Conservation (phyloP, 257 asterid species). For the Thymus quinquecostatus region DNA sequence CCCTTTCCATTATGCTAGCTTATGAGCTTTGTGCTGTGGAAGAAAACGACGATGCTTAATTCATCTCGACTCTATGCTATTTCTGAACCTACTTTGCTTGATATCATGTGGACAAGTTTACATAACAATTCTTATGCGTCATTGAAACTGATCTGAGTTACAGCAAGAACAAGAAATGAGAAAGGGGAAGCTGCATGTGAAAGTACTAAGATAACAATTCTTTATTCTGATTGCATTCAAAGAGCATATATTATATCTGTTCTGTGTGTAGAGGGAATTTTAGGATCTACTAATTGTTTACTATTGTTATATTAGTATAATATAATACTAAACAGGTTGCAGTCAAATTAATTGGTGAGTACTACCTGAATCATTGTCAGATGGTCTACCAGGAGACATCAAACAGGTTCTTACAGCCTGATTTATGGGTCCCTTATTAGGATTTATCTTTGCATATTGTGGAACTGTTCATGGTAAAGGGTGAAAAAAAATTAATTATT, state of each 20-base stretch:
- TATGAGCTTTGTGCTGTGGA: neutral
- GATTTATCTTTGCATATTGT: too few relatives aligned
- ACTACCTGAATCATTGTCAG: slow-evolving; percentile 6
- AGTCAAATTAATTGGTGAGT: neutral
- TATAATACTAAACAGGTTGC: neutral
- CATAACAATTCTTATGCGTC: neutral
- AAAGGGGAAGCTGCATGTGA: neutral
- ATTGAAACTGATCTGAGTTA: neutral
- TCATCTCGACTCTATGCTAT: neutral
- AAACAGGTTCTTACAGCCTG: neutral
- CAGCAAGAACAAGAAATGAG: neutral
- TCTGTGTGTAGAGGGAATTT: too few relatives aligned
- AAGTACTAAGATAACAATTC: neutral
- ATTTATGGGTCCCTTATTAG: neutral
- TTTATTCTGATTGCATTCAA: neutral
- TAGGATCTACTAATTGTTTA: neutral
- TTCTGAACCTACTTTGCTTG: neutral
- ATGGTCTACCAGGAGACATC: neutral
- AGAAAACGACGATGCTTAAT: neutral
- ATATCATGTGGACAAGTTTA: neutral
- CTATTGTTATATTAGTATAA: neutral
- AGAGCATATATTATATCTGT: too few relatives aligned
- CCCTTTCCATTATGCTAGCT: slow-evolving; percentile 2
- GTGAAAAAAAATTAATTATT: too few relatives aligned
- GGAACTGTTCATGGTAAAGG: too few relatives aligned